Evolutionary conservation across 2,329 filamentous ascomycete species (phyloP).

Genomic region (Trichophaea hybrida): DNA sequence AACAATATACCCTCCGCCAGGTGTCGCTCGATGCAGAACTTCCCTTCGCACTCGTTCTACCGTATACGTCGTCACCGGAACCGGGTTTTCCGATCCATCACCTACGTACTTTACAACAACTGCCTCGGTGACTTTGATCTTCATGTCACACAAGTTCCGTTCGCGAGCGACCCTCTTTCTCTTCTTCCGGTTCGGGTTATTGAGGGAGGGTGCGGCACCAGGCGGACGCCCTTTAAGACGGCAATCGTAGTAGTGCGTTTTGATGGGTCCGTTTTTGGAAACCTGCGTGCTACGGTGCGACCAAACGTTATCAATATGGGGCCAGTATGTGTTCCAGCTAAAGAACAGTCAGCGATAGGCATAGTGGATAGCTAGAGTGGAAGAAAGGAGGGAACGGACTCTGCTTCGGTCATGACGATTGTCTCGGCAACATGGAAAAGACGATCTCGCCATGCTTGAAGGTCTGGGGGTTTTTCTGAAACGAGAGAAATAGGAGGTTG

Average conservation of each 20-base stretch:
- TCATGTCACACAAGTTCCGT: constrained; percentile 69
- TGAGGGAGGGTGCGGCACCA: constrained; percentile 57
- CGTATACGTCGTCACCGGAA: constrained; percentile 13
- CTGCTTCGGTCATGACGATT: constrained; percentile 57
- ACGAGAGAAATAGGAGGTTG: not conserved
- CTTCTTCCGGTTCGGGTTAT: constrained; percentile 70
- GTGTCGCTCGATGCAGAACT: constrained; percentile 15
- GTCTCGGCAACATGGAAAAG: constrained; percentile 62
- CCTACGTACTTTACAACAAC: constrained; percentile 11
- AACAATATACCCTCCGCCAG: not conserved
- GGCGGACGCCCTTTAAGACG: constrained; percentile 65
- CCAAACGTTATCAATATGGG: constrained; percentile 66
- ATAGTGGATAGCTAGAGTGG: constrained; percentile 10
- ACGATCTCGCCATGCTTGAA: constrained; percentile 54
- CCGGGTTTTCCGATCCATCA: not conserved
- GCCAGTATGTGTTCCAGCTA: constrained; percentile 67
- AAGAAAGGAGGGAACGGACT: constrained; percentile 38
- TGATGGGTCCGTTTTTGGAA: constrained; percentile 69
- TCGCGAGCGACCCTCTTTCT: constrained; percentile 61
- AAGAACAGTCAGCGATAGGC: constrained; percentile 8
- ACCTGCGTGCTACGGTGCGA: constrained; percentile 63
- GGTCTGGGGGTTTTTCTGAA: constrained; percentile 42
- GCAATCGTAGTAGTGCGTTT: constrained; percentile 76
- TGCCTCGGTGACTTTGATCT: constrained; percentile 66
- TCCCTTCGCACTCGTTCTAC: constrained; percentile 19